Evolutionary conservation across 768 basidiomycete genomes (phyloP).

Genomic region (Pleurotus giganteus): DNA sequence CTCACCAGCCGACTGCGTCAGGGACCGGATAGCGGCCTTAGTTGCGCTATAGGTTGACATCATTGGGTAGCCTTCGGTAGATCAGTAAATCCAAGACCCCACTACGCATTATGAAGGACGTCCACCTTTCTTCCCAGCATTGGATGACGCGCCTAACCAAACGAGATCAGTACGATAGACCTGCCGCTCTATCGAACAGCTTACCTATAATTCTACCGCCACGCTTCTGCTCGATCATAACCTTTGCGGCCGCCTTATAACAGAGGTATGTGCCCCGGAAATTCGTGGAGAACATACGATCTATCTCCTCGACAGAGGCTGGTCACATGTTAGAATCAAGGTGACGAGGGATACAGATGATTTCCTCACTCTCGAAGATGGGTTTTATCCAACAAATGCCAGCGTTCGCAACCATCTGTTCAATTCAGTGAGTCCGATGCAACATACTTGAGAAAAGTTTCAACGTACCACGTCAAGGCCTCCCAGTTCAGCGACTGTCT

Average conservation of each 20-base stretch:
- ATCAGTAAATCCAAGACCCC: neutral
- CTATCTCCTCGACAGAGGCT: conserved; percentile 19
- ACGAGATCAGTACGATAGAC: neutral
- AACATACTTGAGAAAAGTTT: neutral
- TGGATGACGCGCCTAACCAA: conserved; percentile 23
- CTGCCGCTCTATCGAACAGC: neutral
- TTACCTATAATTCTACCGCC: conserved; percentile 28
- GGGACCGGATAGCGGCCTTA: conserved; percentile 16
- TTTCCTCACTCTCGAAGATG: conserved; percentile 14
- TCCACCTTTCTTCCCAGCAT: conserved; percentile 27
- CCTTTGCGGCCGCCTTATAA: conserved; percentile 24
- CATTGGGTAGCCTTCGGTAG: conserved; percentile 6
- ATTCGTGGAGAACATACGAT: conserved; percentile 18
- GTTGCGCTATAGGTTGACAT: conserved; percentile 11
- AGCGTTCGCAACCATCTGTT: conserved; percentile 28
- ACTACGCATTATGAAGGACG: neutral
- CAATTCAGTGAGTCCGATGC: neutral
- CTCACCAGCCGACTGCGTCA: conserved; percentile 18
- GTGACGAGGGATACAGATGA: neutral
- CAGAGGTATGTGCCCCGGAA: conserved; percentile 22
- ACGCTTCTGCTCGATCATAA: conserved; percentile 25
- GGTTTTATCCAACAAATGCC: conserved; percentile 16
- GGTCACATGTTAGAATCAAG: neutral
- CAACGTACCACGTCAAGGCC: conserved; percentile 16
- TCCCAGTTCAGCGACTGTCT: conserved; percentile 14